Conservation (phyloP, 495 filamentous ascomycete genomes). For the Beverwykella pulmonaria region DNA sequence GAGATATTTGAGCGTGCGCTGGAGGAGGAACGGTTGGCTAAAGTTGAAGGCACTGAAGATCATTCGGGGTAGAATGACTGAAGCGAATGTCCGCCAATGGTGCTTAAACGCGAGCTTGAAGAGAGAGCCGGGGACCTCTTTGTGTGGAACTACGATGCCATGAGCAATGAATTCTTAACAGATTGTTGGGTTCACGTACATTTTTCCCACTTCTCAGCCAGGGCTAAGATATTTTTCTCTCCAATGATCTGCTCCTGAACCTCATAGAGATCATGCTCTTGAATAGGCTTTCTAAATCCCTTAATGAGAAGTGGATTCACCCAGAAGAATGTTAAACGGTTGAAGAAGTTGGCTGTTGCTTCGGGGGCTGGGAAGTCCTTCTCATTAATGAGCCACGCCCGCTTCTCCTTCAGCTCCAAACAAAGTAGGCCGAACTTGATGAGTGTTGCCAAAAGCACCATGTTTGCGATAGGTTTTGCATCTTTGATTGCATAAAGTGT, state of each 20-base stretch:
- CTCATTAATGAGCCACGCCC: not conserved
- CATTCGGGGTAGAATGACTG: constrained; percentile 16
- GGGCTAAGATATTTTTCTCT: constrained; percentile 16
- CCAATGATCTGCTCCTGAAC: constrained; percentile 14
- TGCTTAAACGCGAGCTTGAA: constrained; percentile 18
- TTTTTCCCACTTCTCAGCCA: constrained; percentile 22
- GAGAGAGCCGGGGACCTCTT: constrained; percentile 5
- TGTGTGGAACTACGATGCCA: not conserved
- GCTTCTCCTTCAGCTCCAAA: constrained; percentile 20
- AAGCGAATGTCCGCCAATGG: constrained; percentile 17
- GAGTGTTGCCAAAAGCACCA: constrained; percentile 20
- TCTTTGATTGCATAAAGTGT: constrained; percentile 14
- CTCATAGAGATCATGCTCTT: constrained; percentile 20
- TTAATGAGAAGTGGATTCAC: constrained; percentile 17
- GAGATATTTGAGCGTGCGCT: constrained; percentile 15
- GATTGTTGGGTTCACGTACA: not conserved
- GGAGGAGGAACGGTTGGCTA: constrained; percentile 22
- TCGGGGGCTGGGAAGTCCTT: constrained; percentile 13
- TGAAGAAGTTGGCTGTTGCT: constrained; percentile 18
- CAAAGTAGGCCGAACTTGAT: constrained; percentile 11
- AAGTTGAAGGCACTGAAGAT: constrained; percentile 22
- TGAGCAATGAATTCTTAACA: not conserved
- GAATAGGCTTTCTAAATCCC: constrained; percentile 17
- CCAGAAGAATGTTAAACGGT: constrained; percentile 21
- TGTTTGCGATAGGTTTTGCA: constrained; percentile 7